Conservation (phyloP, 2,329 filamentous ascomycete genomes). For the Pseudogymnoascus pannorum region DNA sequence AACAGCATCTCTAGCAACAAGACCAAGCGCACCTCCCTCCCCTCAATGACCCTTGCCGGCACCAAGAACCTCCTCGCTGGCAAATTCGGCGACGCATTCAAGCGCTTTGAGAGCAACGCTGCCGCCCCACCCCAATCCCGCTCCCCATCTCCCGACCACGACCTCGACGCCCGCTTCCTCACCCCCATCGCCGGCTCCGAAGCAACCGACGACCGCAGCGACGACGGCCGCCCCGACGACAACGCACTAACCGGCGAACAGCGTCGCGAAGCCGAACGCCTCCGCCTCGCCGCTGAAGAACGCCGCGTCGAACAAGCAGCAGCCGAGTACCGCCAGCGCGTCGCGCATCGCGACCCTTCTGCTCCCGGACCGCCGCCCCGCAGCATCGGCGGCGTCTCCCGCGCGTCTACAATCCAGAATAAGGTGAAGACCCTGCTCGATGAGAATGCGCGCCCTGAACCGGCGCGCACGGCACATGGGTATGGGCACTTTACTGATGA, state of each 20-base stretch:
- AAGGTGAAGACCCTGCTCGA: constrained; percentile 79
- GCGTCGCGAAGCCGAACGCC: constrained; percentile 79
- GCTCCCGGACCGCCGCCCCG: constrained; percentile 41
- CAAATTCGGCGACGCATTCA: constrained; percentile 89
- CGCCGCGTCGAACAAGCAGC: constrained; percentile 81
- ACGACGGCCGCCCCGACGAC: constrained; percentile 61
- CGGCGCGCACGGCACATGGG: constrained; percentile 69
- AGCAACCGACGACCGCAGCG: constrained; percentile 59
- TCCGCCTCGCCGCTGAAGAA: constrained; percentile 78
- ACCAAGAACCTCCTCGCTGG: constrained; percentile 80
- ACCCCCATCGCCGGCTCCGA: constrained; percentile 73
- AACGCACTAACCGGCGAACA: constrained; percentile 67
- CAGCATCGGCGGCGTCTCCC: constrained; percentile 50
- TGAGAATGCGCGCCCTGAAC: constrained; percentile 59
- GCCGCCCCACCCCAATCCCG: constrained; percentile 28
- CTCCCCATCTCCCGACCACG: constrained; percentile 38
- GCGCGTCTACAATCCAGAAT: constrained; percentile 82
- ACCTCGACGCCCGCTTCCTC: constrained; percentile 36
- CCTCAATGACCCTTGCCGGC: constrained; percentile 58
- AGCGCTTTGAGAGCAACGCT: constrained; percentile 66
- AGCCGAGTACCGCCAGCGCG: constrained; percentile 73
- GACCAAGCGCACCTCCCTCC: constrained; percentile 67
- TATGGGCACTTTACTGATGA: constrained; percentile 78
- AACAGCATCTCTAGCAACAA: constrained; percentile 45
- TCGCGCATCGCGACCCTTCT: constrained; percentile 54